Conservation (phyloP, 2,329 filamentous ascomycete genomes). For the Tolypocladium nubicola region DNA sequence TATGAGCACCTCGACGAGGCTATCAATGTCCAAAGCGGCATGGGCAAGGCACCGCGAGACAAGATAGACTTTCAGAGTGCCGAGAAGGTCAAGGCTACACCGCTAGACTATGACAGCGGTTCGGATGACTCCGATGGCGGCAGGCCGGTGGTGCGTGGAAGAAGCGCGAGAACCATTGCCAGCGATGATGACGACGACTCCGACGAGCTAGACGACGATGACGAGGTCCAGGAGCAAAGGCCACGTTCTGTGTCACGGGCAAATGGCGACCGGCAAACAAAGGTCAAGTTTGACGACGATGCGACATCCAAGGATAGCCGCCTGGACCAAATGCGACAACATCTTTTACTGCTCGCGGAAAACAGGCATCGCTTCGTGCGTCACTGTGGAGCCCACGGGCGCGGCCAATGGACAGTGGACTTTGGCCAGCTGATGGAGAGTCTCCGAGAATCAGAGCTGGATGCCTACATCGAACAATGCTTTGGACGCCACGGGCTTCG, state of each 20-base stretch:
- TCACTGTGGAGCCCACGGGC: slow-evolving; percentile 51
- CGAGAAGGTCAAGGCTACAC: slow-evolving; percentile 35
- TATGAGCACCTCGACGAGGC: slow-evolving; percentile 40
- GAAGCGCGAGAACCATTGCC: slow-evolving; percentile 6
- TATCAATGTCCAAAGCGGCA: slow-evolving; percentile 43
- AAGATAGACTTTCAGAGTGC: slow-evolving; percentile 35
- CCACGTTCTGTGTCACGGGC: slow-evolving; percentile 16
- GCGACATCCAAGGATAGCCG: slow-evolving; percentile 30
- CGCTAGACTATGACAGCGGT: slow-evolving; percentile 21
- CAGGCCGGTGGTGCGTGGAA: slow-evolving; percentile 8
- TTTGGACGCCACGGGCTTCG: slow-evolving; percentile 71
- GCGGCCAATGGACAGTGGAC: slow-evolving; percentile 74
- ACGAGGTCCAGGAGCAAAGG: slow-evolving; percentile 6
- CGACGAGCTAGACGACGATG: slow-evolving; percentile 20
- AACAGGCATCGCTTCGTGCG: slow-evolving; percentile 59
- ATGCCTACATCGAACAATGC: slow-evolving; percentile 67
- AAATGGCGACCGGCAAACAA: slow-evolving; percentile 26
- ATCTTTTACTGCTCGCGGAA: slow-evolving; percentile 62
- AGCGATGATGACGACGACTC: slow-evolving; percentile 23
- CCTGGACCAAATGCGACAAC: slow-evolving; percentile 54
- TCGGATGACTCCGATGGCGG: slow-evolving; percentile 22
- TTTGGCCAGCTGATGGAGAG: slow-evolving; percentile 62
- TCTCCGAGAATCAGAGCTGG: slow-evolving; percentile 68
- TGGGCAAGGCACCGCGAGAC: slow-evolving; percentile 42
- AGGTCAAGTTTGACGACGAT: slow-evolving; percentile 43